phyloP scores from a whole-genome alignment of 2,329 filamentous ascomycete genomes.

The Pseudogymnoascus sp. region DNA sequence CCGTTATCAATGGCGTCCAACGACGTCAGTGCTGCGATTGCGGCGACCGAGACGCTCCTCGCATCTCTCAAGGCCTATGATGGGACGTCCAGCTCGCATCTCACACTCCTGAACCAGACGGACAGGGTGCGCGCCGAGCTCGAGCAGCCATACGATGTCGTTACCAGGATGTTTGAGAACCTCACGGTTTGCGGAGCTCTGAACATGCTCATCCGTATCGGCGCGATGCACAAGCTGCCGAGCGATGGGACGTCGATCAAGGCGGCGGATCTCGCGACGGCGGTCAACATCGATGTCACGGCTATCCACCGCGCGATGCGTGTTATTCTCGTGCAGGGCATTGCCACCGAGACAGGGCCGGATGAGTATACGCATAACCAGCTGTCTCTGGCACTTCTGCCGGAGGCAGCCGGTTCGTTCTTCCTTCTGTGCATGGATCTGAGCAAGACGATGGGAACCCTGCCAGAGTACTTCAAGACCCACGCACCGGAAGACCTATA shows the following conservation, averaged over 20 bases:
- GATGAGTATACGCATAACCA: slow-evolving; percentile 30
- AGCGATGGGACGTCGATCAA: slow-evolving; percentile 13
- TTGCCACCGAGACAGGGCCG: slow-evolving; percentile 26
- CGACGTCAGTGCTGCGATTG: slow-evolving; percentile 10
- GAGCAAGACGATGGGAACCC: slow-evolving; percentile 12
- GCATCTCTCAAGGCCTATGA: slow-evolving; percentile 17
- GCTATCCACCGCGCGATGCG: slow-evolving; percentile 29
- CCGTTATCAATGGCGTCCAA: neutral
- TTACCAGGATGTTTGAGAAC: slow-evolving; percentile 19
- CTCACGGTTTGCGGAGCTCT: slow-evolving; percentile 18
- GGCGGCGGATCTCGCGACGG: slow-evolving; percentile 18
- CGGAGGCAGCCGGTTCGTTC: slow-evolving; percentile 26
- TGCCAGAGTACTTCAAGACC: slow-evolving; percentile 18
- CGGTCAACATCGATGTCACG: slow-evolving; percentile 26
- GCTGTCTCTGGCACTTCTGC: slow-evolving; percentile 26
- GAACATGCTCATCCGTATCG: slow-evolving; percentile 18
- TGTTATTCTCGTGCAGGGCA: slow-evolving; percentile 26
- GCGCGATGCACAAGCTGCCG: slow-evolving; percentile 18
- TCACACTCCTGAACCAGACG: slow-evolving; percentile 15
- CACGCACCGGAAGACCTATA: slow-evolving; percentile 17
- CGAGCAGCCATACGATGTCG: slow-evolving; percentile 17
- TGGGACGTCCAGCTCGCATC: slow-evolving; percentile 14
- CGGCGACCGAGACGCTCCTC: slow-evolving; percentile 15
- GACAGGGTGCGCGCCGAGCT: slow-evolving; percentile 15
- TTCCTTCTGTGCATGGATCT: slow-evolving; percentile 24